Conservation (phyloP, 345 rosid genomes). For the Eucalyptus marginata region DNA sequence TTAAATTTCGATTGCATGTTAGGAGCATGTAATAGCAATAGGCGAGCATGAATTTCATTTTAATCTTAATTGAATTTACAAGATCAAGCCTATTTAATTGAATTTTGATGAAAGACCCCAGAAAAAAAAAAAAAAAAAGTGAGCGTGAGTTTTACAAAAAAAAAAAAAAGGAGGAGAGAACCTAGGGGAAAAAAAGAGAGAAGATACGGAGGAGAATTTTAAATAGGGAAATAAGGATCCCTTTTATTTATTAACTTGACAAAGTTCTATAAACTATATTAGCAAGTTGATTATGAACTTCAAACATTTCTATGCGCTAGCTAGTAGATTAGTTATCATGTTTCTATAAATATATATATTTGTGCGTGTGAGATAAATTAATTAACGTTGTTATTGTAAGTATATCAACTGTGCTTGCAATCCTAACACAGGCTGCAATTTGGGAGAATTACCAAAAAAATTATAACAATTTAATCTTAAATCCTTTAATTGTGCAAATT, state of each 20-base stretch:
- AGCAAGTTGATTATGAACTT: not conserved
- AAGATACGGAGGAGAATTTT: not conserved
- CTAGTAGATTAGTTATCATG: not conserved
- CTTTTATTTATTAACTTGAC: not conserved
- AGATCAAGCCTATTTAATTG: not conserved
- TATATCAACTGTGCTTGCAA: not conserved
- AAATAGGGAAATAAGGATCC: not conserved
- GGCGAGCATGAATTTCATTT: not conserved
- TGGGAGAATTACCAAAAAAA: too few relatives aligned
- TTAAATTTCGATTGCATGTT: not conserved
- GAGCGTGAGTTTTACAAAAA: too few relatives aligned
- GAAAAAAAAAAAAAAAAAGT: too few relatives aligned
- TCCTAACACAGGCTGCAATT: too few relatives aligned
- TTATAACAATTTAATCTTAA: fast-evolving
- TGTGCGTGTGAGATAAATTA: not conserved
- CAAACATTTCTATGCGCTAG: not conserved
- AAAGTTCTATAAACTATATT: too few relatives aligned
- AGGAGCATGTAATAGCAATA: not conserved
- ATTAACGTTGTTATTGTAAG: not conserved
- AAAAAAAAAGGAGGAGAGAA: not conserved
- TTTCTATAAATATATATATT: not conserved
- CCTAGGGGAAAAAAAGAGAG: too few relatives aligned
- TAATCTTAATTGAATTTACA: not conserved
- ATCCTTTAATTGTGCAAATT: too few relatives aligned
- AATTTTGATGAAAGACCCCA: not conserved